These are phyloP conservation scores for Monilinia laxa DNA, from an alignment of 2,329 filamentous ascomycete genomes.

Conservation along the genomic window DNA sequence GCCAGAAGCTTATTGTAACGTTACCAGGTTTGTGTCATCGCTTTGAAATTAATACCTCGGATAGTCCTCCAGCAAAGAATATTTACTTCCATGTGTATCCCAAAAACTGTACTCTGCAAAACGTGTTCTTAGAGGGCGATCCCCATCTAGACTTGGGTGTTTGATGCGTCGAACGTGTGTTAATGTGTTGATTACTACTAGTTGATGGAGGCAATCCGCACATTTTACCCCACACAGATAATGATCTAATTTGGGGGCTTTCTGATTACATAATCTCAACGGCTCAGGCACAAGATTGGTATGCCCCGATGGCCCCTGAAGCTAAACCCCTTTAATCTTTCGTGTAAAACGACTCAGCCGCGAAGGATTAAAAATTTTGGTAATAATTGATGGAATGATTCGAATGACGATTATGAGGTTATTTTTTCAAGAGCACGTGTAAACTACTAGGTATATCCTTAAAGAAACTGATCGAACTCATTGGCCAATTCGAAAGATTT, in stretches of 20 bases:
- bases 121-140: not conserved
- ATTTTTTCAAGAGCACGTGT: constrained; percentile 1
- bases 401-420: not conserved
- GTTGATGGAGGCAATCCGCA: not conserved
- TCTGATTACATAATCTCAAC: constrained; percentile 7
- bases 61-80: not conserved
- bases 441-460: too few relatives aligned
- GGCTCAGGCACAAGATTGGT: not conserved
- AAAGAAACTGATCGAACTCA: not conserved
- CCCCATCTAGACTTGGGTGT: not conserved
- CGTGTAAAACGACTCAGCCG: constrained; percentile 15
- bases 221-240: not conserved
- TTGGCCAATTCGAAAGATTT: not conserved
- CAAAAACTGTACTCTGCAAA: not conserved
- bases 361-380: constrained; percentile 19
- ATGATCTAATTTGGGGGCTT: not conserved
- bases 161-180: not conserved
- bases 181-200: not conserved
- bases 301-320: not conserved
- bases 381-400: not conserved
- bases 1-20: constrained; percentile 7
- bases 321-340: constrained; percentile 15
- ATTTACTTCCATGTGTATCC: not conserved
- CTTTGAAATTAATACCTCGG: constrained; percentile 12
- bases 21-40: constrained; percentile 14